A percentile compares a stretch with the other conserved stretches of the same genome.
Conservation (phyloP, 768 basidiomycete genomes). For the Mycena olivaceomarginata region DNA sequence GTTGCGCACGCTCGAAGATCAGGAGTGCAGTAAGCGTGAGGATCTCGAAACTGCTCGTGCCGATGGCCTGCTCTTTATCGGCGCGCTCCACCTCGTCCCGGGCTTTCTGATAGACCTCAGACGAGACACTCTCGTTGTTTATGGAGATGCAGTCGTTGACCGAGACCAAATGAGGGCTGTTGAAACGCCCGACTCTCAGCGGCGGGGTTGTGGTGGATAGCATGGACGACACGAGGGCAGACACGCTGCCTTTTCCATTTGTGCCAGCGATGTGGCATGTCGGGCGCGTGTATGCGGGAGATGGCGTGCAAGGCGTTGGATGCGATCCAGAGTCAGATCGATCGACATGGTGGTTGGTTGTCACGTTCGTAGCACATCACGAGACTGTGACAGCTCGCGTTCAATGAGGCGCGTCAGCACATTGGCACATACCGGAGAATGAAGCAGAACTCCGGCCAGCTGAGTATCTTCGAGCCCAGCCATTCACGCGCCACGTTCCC, state of each 20-base stretch:
- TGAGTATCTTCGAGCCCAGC: too few relatives aligned
- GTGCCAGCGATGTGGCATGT: constrained; percentile 96
- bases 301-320: constrained; percentile 69
- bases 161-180: constrained; percentile 92
- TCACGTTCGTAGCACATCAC: constrained; percentile 5
- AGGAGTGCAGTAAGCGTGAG: constrained; percentile 88
- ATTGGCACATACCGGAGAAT: too few relatives aligned
- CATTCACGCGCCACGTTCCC: too few relatives aligned
- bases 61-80: constrained; percentile 63
- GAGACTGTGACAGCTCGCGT: constrained; percentile 19
- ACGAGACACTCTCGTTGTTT: constrained; percentile 71
- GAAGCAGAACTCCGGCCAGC: too few relatives aligned
- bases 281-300: constrained; percentile 82
- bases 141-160: constrained; percentile 87
- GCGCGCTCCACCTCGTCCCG: constrained; percentile 68
- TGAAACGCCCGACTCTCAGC: constrained; percentile 88
- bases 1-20: constrained; percentile 79
- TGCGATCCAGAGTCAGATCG: constrained; percentile 79
- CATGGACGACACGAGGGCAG: constrained; percentile 88
- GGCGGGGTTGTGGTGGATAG: constrained; percentile 72
- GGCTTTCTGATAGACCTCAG: constrained; percentile 66
- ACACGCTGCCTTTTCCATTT: constrained; percentile 97
- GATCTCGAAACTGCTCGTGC: constrained; percentile 88
- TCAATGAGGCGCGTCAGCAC: too few relatives aligned
- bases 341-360: constrained; percentile 70